Evolutionary conservation across 176 grass and related monocot species (phyloP).

Genomic region (Stipa capillata): DNA sequence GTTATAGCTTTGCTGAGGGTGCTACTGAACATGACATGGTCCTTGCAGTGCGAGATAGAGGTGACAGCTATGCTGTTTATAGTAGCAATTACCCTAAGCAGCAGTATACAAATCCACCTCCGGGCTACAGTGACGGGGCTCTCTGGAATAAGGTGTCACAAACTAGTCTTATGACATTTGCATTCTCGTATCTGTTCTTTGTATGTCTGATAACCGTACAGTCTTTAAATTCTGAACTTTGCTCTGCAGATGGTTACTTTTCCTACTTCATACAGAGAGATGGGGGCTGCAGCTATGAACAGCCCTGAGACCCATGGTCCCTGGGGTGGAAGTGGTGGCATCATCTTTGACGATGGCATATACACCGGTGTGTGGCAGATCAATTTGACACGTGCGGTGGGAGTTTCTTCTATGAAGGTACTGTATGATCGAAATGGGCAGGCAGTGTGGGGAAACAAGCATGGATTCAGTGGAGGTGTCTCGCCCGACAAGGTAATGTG

Average conservation of each 20-base stretch:
- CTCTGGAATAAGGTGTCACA: slow-evolving; percentile 43
- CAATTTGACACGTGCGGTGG: slow-evolving; percentile 61
- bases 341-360: slow-evolving; percentile 87
- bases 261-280: slow-evolving; percentile 41
- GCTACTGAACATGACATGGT: slow-evolving; percentile 32
- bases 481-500: slow-evolving; percentile 61
- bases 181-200: not conserved
- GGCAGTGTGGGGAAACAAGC: slow-evolving; percentile 93
- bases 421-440: slow-evolving; percentile 88
- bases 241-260: slow-evolving; percentile 49
- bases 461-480: slow-evolving; percentile 65
- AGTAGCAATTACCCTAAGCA: slow-evolving; percentile 37
- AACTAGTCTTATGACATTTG: not conserved
- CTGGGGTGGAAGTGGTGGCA: slow-evolving; percentile 93
- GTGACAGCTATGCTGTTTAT: slow-evolving; percentile 42
- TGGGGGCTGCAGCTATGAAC: slow-evolving; percentile 13
- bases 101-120: slow-evolving; percentile 22
- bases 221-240: not conserved
- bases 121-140: slow-evolving; percentile 12
- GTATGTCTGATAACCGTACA: not conserved
- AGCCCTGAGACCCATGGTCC: slow-evolving; percentile 62
- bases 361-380: slow-evolving; percentile 82
- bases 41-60: slow-evolving; percentile 40
- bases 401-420: slow-evolving; percentile 72
- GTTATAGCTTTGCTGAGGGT: not conserved